Base-by-base conservation (phyloP, 305 asterid species). In the Fraxinus latifolia region DNA sequence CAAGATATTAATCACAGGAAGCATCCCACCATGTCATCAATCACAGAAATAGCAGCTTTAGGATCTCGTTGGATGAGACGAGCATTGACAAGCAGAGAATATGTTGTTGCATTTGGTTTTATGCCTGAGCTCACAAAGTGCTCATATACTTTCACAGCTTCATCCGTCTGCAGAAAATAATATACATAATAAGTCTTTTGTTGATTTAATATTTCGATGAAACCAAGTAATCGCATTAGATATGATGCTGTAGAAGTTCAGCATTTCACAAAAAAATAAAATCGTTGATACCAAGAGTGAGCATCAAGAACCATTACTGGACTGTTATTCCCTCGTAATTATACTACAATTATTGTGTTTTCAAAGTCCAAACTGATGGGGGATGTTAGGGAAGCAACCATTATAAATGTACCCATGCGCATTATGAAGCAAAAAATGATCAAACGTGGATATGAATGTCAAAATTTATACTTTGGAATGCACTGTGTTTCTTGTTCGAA, bases 111-210 rank as follows among this genome's bases (percentile, higher is more conserved):
- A 83, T 94, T 92, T 62, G 97, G 96, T 80, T 91, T 90, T 86
- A 94, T 76, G 68, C 95, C 97, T 83, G 85, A 80, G 32, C 91
- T 87, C 62, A 82, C 85, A 33, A 93, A 92, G 89, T 93, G 97
- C 86, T 90, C 94, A 77, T 87, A 89, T 81, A 94, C 97, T 86
- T 92, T 88, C 71, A 87, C 83, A 15, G 97, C 97, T 86, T 94
- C 98, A 88, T 94, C 97, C 75, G 89, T 90, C 98, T 94, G 95
- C 87, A 79, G 86, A 83, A 27, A 67, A 23, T 8, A 21, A 21
- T 7, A 23, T 21, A 7, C 3, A 83, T 42, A 60, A 82, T 50
- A 79, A 79, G 67, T 74, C 67, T 37, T 27, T 9, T 3, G 76
- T 78, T 62, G 67, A 80, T 77, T 65, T 65, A 65, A 7, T 65